Conservation (phyloP, 352 stramenopile species). For the Peronospora tabacina region DNA sequence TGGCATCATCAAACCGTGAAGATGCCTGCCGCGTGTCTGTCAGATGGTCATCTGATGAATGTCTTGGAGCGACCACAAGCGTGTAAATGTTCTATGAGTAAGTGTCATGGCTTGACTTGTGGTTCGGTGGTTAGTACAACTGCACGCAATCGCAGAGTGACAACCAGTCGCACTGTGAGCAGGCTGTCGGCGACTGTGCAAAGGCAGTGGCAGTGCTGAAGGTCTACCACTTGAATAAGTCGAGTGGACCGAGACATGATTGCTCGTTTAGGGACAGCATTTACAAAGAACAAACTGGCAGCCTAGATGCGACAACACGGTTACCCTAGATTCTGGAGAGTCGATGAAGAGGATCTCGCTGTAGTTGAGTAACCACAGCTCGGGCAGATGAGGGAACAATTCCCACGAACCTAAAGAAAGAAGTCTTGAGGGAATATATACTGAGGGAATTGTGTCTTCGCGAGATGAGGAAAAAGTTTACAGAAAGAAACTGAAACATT, state of each 20-base stretch:
- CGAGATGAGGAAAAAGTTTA: too few species aligned
- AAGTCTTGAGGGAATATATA: too few species aligned
- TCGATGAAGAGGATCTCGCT: too few species aligned
- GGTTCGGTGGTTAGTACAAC: neutral
- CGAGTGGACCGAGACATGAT: neutral
- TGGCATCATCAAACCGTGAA: too few species aligned
- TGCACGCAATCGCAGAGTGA: neutral
- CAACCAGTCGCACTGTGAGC: neutral
- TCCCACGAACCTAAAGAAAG: too few species aligned
- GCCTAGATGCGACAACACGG: too few species aligned
- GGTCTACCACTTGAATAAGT: neutral
- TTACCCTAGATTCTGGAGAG: too few species aligned
- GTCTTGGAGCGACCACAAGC: neutral
- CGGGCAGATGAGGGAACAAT: too few species aligned
- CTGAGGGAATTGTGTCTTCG: too few species aligned
- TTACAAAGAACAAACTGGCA: too few species aligned
- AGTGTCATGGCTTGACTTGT: neutral
- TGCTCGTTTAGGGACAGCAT: neutral
- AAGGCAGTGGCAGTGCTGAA: neutral
- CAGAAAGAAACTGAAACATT: neutral
- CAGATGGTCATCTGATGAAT: neutral
- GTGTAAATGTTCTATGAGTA: neutral
- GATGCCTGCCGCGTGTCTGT: too few species aligned
- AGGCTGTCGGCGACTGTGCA: neutral
- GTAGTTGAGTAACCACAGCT: too few species aligned